phyloP scores from a whole-genome alignment of 306 rosid genomes.

The Luffa acutangula region DNA sequence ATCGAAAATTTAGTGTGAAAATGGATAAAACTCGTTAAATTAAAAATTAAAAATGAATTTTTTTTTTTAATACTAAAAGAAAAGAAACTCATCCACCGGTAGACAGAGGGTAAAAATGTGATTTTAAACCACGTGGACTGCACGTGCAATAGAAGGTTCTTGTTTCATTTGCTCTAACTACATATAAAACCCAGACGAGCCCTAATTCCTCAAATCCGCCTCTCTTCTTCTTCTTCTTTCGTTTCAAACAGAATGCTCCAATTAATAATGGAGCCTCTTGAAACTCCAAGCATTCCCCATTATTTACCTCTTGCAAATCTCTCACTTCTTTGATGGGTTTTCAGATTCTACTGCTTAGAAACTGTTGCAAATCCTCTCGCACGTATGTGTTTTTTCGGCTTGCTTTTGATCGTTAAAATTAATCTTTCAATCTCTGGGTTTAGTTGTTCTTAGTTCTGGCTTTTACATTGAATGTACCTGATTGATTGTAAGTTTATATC shows the following conservation, averaged over 20 bases:
- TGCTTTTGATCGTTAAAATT: not conserved
- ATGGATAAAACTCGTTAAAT: too few relatives aligned
- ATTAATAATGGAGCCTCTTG: not conserved
- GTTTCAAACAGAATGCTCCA: not conserved
- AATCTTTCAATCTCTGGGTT: not conserved
- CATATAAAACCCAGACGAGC: not conserved
- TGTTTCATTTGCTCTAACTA: not conserved
- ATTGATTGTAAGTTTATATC: conserved; percentile 1
- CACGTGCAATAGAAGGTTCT: not conserved
- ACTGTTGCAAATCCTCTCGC: not conserved
- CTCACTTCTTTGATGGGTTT: not conserved
- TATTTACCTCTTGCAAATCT: not conserved
- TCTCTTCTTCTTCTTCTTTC: not conserved
- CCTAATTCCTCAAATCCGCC: not conserved
- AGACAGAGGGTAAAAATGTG: not conserved
- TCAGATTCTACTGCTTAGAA: not conserved
- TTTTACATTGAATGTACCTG: not conserved
- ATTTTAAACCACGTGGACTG: not conserved
- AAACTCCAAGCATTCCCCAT: not conserved
- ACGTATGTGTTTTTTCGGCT: not conserved
- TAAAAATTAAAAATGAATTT: too few relatives aligned
- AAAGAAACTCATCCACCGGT: not conserved
- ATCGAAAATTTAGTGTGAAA: too few relatives aligned
- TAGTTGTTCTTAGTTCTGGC: not conserved
- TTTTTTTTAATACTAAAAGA: too few relatives aligned